These are phyloP conservation scores for Juglanconis oblonga DNA, from an alignment of 2,329 filamentous ascomycete species.

Conservation along the genomic window DNA sequence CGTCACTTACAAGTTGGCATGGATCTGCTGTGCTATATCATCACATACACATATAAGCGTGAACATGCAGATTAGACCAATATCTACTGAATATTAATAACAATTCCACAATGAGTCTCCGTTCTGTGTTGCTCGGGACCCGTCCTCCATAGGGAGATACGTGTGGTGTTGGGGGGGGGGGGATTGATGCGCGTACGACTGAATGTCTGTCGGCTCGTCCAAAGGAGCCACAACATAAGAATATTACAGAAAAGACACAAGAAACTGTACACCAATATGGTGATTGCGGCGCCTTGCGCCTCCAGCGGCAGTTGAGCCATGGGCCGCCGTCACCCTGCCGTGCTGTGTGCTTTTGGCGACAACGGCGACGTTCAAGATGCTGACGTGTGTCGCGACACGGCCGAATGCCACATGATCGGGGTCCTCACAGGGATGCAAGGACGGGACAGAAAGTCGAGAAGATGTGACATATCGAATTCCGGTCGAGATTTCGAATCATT, in stretches of 20 bases:
- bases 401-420: no score
- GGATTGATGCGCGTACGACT: background rate
- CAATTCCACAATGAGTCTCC: background rate
- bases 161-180: background rate
- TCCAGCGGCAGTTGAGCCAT: constrained; percentile 8
- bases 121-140: background rate
- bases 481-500: no score
- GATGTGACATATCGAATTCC: no score
- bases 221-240: constrained; percentile 10
- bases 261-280: constrained; percentile 3
- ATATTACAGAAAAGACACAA: constrained; percentile 6
- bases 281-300: background rate
- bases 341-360: no score
- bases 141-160: no score
- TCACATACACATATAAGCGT: background rate
- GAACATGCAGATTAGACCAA: constrained; percentile 5
- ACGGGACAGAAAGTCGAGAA: no score
- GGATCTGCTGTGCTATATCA: constrained; percentile 6
- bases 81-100: background rate
- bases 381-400: no score
- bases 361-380: no score
- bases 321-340: background rate
- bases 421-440: no score
- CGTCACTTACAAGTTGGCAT: constrained; percentile 2
- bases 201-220: constrained; percentile 5